Evolutionary conservation across 345 rosid genomes (phyloP), one percentile per base, ranked within the genome.

Genomic region (Mangifera indica): DNA sequence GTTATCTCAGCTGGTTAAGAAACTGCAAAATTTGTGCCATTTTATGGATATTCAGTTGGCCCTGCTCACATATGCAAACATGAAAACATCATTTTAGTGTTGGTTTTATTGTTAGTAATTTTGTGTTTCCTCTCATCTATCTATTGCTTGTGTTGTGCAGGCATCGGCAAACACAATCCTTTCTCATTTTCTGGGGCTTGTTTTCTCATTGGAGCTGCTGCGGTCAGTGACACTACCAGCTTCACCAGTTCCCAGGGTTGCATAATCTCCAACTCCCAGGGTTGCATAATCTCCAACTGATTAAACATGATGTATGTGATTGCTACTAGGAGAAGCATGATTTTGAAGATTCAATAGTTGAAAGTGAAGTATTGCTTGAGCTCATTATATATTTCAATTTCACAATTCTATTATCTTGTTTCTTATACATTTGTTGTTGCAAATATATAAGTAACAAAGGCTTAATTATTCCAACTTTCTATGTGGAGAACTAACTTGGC

Each of bases 161-260:
- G 99, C 99, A 67, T 89, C 98, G 6, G 97, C 96, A 46, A 92
- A 92, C 83, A 89, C 98, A 1, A 82, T 93, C 81, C 94, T 95
- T 26, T 95, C 99, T 74, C 99, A 95, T 80, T 95, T 95, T 77
- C 80, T 93, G 62, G 98, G 99, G 34, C 93, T 95, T 48, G 84
- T 87, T 60, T 93, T 80, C 88, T 89, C 98, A 2, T 77, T 89
- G 86, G 99, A 95, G 83, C 87, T 95, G 75, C 84, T 95, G 85
- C 91, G 96, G 32, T 91, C 96, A 0, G 97, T 92, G 64, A 95
- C 99, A 26, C 70, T 90, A 66, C 89, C 97, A n/a, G 79, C 85
- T 59, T 73, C 88, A 1, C 85, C 87, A 3, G 81, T 75, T 72
- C 91, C 89, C 14, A 84, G 73, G 71, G 71, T 81, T 29, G 92